Evolutionary conservation across 345 rosid species (phyloP).

Genomic region (Syzygium grande): DNA sequence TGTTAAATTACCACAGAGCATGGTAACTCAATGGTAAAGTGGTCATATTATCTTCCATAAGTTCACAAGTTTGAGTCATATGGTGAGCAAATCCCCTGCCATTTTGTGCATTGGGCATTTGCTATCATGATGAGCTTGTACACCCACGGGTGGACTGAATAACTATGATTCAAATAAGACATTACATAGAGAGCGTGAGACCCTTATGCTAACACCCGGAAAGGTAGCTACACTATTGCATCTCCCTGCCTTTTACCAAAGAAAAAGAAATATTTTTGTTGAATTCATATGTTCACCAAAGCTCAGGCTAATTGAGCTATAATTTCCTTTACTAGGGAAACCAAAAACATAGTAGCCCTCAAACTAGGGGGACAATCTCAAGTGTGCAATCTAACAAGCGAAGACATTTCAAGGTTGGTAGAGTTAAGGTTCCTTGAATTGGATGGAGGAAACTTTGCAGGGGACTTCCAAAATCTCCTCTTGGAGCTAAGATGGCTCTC

Average conservation of each 20-base stretch:
- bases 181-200: not conserved
- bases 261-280: not conserved
- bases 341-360: not conserved
- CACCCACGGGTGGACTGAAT: not conserved
- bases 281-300: not conserved
- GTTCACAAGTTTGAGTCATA: not conserved
- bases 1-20: fast-evolving
- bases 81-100: fast-evolving
- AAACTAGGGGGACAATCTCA: not conserved
- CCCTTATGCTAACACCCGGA: not conserved
- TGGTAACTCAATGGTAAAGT: no score
- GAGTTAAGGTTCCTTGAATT: not conserved
- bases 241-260: not conserved
- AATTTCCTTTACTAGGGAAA: not conserved
- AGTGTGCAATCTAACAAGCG: not conserved
- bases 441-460: not conserved
- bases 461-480: not conserved
- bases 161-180: not conserved
- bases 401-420: not conserved
- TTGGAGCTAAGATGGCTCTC: not conserved
- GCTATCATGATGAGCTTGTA: not conserved
- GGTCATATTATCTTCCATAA: not conserved
- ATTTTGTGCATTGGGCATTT: not conserved
- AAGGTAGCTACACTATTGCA: not conserved
- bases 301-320: not conserved